These are phyloP conservation scores for Thielaviopsis punctulata DNA, from an alignment of 2,329 filamentous ascomycete species.

Conservation along the genomic window DNA sequence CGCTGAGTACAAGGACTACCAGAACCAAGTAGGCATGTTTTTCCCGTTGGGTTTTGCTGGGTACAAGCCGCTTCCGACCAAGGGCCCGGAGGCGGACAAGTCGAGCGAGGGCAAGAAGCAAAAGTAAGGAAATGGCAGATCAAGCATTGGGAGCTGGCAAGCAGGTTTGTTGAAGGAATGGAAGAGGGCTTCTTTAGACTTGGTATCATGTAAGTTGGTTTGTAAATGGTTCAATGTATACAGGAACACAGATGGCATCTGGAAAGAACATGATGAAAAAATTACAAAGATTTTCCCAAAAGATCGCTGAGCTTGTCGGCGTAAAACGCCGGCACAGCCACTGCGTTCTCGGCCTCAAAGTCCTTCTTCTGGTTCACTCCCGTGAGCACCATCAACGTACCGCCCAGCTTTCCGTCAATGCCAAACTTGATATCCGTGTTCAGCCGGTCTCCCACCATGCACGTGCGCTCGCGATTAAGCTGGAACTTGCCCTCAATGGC, in stretches of 20 bases:
- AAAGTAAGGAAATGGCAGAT: constrained; percentile 13
- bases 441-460: constrained; percentile 88
- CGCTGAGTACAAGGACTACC: constrained; percentile 71
- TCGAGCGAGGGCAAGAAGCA: constrained; percentile 18
- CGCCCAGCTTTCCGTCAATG: constrained; percentile 74
- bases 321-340: constrained; percentile 64
- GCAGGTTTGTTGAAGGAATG: background rate
- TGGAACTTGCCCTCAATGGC: constrained; percentile 91
- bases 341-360: constrained; percentile 51
- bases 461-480: constrained; percentile 67
- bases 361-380: constrained; percentile 78
- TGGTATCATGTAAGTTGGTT: background rate
- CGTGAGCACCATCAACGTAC: constrained; percentile 78
- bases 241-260: background rate
- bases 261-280: background rate
- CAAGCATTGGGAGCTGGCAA: background rate
- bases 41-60: constrained; percentile 40
- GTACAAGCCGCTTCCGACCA: constrained; percentile 24
- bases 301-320: constrained; percentile 74
- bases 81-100: constrained; percentile 29
- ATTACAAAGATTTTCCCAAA: constrained; percentile 13
- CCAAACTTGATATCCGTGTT: constrained; percentile 96
- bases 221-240: background rate
- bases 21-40: constrained; percentile 67
- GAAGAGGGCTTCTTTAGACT: constrained; percentile 7